phyloP scores from a whole-genome alignment of 441 rosid genomes.

The Iberis amara region DNA sequence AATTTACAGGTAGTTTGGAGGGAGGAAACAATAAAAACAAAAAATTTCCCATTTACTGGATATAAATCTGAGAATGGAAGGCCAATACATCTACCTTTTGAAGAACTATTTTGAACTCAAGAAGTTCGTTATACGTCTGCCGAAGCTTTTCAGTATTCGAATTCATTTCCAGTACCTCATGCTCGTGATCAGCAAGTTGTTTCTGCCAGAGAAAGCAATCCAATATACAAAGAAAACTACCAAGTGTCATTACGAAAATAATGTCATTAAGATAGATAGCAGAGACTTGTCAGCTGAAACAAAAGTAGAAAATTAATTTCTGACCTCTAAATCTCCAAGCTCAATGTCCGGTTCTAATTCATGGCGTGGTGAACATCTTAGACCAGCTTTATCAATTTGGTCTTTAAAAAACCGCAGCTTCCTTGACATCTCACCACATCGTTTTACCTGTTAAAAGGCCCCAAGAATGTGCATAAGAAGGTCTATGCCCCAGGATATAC shows the following conservation, averaged over 20 bases:
- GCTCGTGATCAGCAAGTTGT: constrained; percentile 91
- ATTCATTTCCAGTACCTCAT: constrained; percentile 88
- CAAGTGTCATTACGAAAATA: constrained; percentile 11
- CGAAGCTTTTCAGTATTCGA: constrained; percentile 91
- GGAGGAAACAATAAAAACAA: background rate
- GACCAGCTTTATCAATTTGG: constrained; percentile 85
- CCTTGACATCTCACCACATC: constrained; percentile 98
- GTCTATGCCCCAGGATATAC: background rate
- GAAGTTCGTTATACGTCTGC: constrained; percentile 81
- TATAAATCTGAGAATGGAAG: constrained; percentile 19
- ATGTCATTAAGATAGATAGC: constrained; percentile 7
- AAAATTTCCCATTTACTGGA: constrained; percentile 9
- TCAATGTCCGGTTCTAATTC: constrained; percentile 70
- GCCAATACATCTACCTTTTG: constrained; percentile 56
- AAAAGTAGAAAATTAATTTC: constrained; percentile 20
- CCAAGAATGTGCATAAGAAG: constrained; percentile 26
- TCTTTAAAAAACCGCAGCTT: constrained; percentile 86
- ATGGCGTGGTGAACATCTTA: constrained; percentile 53
- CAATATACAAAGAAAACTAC: constrained; percentile 18
- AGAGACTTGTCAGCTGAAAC: background rate
- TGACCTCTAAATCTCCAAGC: constrained; percentile 91
- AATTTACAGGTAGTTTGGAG: background rate
- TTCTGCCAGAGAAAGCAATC: constrained; percentile 42
- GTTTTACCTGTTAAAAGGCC: constrained; percentile 65
- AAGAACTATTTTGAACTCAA: constrained; percentile 91